A percentile compares a stretch with the other conserved stretches of the same genome.
phyloP scores from a whole-genome alignment of 2,329 filamentous ascomycete genomes.

The Aureobasidium musti region DNA sequence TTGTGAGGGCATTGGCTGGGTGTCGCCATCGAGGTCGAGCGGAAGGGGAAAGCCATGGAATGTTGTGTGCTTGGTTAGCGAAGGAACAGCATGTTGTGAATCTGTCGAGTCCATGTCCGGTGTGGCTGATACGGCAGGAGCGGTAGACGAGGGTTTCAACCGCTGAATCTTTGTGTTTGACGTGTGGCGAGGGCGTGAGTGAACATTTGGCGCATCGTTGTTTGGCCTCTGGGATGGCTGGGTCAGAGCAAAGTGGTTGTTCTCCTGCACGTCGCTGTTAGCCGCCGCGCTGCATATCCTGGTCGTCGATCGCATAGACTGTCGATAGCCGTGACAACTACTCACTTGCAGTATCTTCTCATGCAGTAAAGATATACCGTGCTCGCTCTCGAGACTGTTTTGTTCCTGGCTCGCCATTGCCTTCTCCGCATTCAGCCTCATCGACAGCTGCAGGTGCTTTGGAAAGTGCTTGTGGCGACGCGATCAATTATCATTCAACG shows the following conservation, averaged over 20 bases:
- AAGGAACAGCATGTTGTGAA: slow-evolving; percentile 13
- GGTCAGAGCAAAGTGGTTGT: not conserved
- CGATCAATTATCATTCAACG: not conserved
- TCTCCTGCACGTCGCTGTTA: slow-evolving; percentile 22
- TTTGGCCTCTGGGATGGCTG: slow-evolving; percentile 1
- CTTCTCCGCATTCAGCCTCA: slow-evolving; percentile 13
- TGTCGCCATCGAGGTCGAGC: slow-evolving; percentile 45
- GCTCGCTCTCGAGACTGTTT: slow-evolving; percentile 32
- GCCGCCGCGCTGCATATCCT: slow-evolving; percentile 13
- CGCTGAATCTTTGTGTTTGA: slow-evolving; percentile 28
- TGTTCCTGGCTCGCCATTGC: slow-evolving; percentile 25
- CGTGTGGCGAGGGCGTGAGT: slow-evolving; percentile 8
- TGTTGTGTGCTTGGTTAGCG: slow-evolving; percentile 37
- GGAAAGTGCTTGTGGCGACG: slow-evolving; percentile 13
- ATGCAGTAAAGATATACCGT: slow-evolving; percentile 23
- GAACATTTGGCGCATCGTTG: slow-evolving; percentile 5
- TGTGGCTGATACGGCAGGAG: slow-evolving; percentile 28
- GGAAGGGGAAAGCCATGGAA: slow-evolving; percentile 43
- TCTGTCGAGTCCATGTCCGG: slow-evolving; percentile 24
- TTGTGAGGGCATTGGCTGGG: slow-evolving; percentile 51
- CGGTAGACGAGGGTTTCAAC: slow-evolving; percentile 27
- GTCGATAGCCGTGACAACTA: not conserved
- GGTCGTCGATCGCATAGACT: slow-evolving; percentile 19
- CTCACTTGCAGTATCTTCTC: slow-evolving; percentile 29
- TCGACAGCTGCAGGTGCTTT: slow-evolving; percentile 2